Base-by-base conservation (phyloP, 2,329 filamentous ascomycete genomes). In the Graphilbum sp. region DNA sequence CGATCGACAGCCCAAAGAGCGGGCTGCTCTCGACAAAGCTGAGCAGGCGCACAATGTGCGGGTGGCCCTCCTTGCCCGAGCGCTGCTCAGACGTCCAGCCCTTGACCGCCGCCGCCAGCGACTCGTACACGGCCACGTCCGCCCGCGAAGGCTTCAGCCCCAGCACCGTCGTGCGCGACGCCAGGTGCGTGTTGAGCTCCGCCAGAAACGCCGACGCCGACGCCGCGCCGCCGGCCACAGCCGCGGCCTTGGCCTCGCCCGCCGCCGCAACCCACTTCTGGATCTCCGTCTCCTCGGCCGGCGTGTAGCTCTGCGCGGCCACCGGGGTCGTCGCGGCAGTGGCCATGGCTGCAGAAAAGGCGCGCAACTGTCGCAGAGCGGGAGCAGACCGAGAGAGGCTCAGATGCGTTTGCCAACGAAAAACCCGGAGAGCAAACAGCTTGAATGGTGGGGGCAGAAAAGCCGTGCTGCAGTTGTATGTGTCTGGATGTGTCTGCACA, bases 1-100 rank as follows among this genome's bases (percentile, higher is more conserved):
- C 64, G 46, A 94, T 62, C 44, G 72, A 69, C 43, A 94, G 66
- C 16, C 69, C 77, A 46, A 78, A 79, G 45, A 92, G 69, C 34
- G 76, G 66, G 34, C 82, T 79, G 64, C 93, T 93, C 67, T 96
- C 88, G 46, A 96, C 83, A 55, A 95, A 94, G 63, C 95, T 88
- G 53, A 95, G 61, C 56, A 84, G 81, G 47, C 88, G 83, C 41
- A 95, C 83, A 47, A 96, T 81, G 61, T 96, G 78, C 45, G 92
- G 87, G 58, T 80, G 79, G 44, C 88, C 88, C 46, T 85, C 70
- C 63, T 93, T 76, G 45, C 88, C 88, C 18, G 88, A 93, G 53
- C 83, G 75, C 69, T 94, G 75, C 62, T 95, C 86, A 34, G 79
- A 62, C 3, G 71, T 72, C 88, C 88, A 96, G 46, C 67, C 66